These are phyloP conservation scores for Chaetoceros tenuissimus DNA, from an alignment of 108 stramenopile species.

Conservation along the genomic window DNA sequence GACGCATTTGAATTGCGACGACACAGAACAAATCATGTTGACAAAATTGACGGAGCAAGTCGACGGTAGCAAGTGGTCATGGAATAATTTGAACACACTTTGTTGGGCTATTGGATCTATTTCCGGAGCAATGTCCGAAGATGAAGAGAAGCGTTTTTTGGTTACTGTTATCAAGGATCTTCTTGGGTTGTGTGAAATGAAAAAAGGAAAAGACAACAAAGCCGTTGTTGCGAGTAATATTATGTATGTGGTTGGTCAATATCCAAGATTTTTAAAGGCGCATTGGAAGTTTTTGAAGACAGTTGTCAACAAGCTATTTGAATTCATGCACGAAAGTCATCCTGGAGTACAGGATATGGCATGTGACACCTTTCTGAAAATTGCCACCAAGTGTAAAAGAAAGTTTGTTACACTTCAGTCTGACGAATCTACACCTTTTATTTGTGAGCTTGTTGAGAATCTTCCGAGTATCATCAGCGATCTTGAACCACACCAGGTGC, in stretches of 20 bases:
- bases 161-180: constrained; percentile 99
- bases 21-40: constrained; percentile 97
- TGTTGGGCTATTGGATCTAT: constrained; percentile 99
- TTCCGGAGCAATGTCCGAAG: constrained; percentile 97
- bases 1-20: constrained; percentile 96
- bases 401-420: constrained; percentile 92
- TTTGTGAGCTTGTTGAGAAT: constrained; percentile 87
- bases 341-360: constrained; percentile 99
- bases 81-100: constrained; percentile 95
- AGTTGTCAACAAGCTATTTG: constrained; percentile 99
- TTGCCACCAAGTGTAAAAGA: constrained; percentile 96
- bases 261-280: constrained; percentile 97
- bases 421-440: constrained; percentile 85
- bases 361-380: constrained; percentile 98
- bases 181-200: constrained; percentile 90
- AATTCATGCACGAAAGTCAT: constrained; percentile 99
- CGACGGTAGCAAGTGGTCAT: constrained; percentile 84
- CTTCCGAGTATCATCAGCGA: constrained; percentile 88
- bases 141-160: constrained; percentile 98
- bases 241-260: constrained; percentile 99
- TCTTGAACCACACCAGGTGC: constrained; percentile 97
- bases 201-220: constrained; percentile 98
- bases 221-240: constrained; percentile 98
- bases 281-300: constrained; percentile 99
- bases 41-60: constrained; percentile 94